A percentile compares a stretch with the other conserved stretches of the same genome.
These are phyloP conservation scores for Hansenula sp. DNA, from an alignment of 1,139 yeast species.

Conservation along the genomic window DNA sequence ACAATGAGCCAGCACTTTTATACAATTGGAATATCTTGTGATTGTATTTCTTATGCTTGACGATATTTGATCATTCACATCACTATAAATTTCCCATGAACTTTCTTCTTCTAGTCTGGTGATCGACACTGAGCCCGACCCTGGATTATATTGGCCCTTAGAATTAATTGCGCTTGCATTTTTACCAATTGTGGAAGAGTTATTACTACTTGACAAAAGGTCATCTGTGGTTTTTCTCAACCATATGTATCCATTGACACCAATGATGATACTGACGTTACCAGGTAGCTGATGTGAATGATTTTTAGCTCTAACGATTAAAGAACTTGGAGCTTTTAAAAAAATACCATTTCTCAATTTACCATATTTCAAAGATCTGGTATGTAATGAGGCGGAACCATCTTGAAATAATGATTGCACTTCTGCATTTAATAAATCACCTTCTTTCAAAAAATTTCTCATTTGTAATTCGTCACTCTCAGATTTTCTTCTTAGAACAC, in stretches of 20 bases:
- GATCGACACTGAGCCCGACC: constrained; percentile 63
- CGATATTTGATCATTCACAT: constrained; percentile 73
- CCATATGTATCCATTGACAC: constrained; percentile 96
- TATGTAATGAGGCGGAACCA: constrained; percentile 92
- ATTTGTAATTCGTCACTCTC: constrained; percentile 96
- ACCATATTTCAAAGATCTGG: constrained; percentile 92
- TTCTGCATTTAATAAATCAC: constrained; percentile 95
- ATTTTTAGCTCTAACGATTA: constrained; percentile 79
- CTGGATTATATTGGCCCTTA: constrained; percentile 50
- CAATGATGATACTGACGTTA: constrained; percentile 81
- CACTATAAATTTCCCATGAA: constrained; percentile 93
- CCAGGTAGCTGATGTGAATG: constrained; percentile 89
- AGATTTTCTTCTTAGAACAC: constrained; percentile 87
- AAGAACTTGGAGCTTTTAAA: constrained; percentile 73
- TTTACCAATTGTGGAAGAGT: constrained; percentile 28
- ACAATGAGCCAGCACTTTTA: constrained; percentile 73
- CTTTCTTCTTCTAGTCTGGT: constrained; percentile 92
- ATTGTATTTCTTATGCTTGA: constrained; percentile 65
- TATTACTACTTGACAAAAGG: constrained; percentile 26
- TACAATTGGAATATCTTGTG: constrained; percentile 79
- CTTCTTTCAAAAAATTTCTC: constrained; percentile 92
- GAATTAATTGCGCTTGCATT: constrained; percentile 36
- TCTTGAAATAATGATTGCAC: constrained; percentile 87
- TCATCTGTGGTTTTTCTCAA: constrained; percentile 62
- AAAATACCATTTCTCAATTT: constrained; percentile 90